Base-by-base conservation (phyloP, 2,329 filamentous ascomycete species). In the Botrytis porri region DNA sequence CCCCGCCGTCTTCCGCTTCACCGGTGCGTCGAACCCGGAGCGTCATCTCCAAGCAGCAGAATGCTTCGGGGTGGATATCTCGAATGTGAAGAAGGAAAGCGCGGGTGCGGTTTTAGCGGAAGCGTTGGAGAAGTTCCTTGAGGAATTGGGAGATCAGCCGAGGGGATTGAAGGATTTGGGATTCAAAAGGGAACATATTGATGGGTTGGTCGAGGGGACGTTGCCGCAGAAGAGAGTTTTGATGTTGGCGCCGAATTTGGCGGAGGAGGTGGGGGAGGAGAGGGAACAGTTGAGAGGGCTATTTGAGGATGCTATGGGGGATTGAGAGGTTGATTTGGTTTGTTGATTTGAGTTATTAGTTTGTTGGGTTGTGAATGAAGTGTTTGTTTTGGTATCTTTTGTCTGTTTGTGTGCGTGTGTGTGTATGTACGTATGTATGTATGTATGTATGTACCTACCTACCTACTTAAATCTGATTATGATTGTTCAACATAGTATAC, bases 1-100 rank as follows among this genome's bases (percentile, higher is more conserved):
- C 0, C 95, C 96, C 0, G 93, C 95, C 0, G 95, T 98, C 1
- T 99, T 98, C 88, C 90, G 89, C 43, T 98, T 98, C 83, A 99
- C 95, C 0, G 95, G 87, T 0, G 88, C 95, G 1, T 96, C 93
- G 1, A 98, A 98, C 80, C 96, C 96, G 0, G 94, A 97, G 70
- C 90, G 96, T 16, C 96, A 99, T 84, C 84, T 99, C 51, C 89
- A 90, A 7, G 96, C 95, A 0, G 95, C 96, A 0, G 94, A 97
- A 81, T 90, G 88, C 0, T 98, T 99, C 77, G 96, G 95, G 3
- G 92, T 97, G 1, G 96, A 99, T 79, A 89, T 97, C 69, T 91
- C 89, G 61, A 92, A 94, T 69, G 94, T 97, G 29, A 97, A 97
- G 85, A 88, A 88, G 69, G 95, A 97, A 83, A 94, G 91, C 74